Base-by-base conservation (phyloP, 2,329 filamentous ascomycete genomes). In the Aphanocladium album region DNA sequence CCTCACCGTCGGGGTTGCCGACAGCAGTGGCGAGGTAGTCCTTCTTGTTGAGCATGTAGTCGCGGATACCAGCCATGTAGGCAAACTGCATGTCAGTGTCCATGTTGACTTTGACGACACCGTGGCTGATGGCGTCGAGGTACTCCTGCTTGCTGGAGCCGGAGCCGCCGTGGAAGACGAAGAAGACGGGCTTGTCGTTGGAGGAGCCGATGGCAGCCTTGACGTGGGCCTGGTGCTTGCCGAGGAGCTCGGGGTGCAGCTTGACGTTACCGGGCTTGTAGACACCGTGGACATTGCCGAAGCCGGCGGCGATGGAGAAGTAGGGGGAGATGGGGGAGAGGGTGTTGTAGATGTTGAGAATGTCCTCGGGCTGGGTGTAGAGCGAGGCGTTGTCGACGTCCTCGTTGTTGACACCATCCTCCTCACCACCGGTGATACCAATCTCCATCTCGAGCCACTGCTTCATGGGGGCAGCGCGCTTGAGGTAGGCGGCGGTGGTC, bases 61-160 rank as follows among this genome's bases (percentile, higher is more conserved):
- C 93, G 66, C 95, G 90, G 81, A 98, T 89, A 80, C 95, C 95
- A 64, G 80, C 80, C 68, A 95, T 84, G 85, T 98, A 99, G 62
- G 93, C 93, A 78, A 87, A 96, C 83, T 98, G 93, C 79, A 98
- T 85, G 75, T 99, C 95, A 55, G 95, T 99, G 80, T 99, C 95
- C 71, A 99, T 83, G 83, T 99, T 99, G 80, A 99, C 95, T 89
- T 99, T 99, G 82, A 97, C 89, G 69, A 99, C 93, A 83, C 95
- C 95, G 78, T 93, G 89, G 74, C 81, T 80, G 78, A 97, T 97
- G 73, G 93, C 93, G 70, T 91, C 86, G 65, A 82, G 83, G 85
- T 90, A 99, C 81, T 99, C 95, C 69, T 91, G 79, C 83, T 96
- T 96, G 75, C 84, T 83, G 67, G 90, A 96, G 68, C 95, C 95